A percentile compares a stretch with the other conserved stretches of the same genome.
Evolutionary conservation across 2,329 filamentous ascomycete species (phyloP).

Genomic region (Monilinia polystroma): DNA sequence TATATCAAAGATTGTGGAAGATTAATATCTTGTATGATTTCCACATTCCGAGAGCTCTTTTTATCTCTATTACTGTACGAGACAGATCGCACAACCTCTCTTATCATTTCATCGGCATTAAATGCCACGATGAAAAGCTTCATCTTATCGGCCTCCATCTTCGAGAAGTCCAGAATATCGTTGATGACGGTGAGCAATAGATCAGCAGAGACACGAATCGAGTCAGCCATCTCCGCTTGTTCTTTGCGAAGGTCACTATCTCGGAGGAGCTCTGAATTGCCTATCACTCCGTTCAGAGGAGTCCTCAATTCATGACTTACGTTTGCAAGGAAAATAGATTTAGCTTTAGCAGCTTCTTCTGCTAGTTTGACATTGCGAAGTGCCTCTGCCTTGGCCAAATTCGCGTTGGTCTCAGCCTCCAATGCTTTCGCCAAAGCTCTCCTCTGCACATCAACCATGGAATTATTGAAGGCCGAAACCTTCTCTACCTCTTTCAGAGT

Average conservation of each 20-base stretch:
- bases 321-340: conserved; percentile 76
- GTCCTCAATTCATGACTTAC: conserved; percentile 81
- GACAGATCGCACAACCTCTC: conserved; percentile 63
- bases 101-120: conserved; percentile 64
- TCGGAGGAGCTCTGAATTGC: conserved; percentile 79
- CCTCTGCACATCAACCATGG: conserved; percentile 77
- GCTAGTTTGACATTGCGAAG: conserved; percentile 78
- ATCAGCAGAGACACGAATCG: conserved; percentile 82
- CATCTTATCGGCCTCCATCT: conserved; percentile 86
- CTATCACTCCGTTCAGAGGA: conserved; percentile 84
- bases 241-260: conserved; percentile 74
- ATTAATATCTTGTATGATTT: conserved; percentile 68
- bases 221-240: conserved; percentile 82
- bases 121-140: conserved; percentile 73
- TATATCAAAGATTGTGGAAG: conserved; percentile 66
- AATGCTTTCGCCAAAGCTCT: conserved; percentile 69
- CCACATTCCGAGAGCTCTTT: conserved; percentile 60
- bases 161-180: conserved; percentile 91
- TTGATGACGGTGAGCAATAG: conserved; percentile 90
- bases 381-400: conserved; percentile 72
- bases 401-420: conserved; percentile 73
- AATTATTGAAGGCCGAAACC: conserved; percentile 73
- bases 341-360: conserved; percentile 79
- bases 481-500: conserved; percentile 71
- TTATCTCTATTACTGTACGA: conserved; percentile 66